Percentiles rank a stretch among this genome's conserved stretches.
Evolutionary conservation across 192 early-diverging fungal species (phyloP).

Genomic region (Coemansia sp.): DNA sequence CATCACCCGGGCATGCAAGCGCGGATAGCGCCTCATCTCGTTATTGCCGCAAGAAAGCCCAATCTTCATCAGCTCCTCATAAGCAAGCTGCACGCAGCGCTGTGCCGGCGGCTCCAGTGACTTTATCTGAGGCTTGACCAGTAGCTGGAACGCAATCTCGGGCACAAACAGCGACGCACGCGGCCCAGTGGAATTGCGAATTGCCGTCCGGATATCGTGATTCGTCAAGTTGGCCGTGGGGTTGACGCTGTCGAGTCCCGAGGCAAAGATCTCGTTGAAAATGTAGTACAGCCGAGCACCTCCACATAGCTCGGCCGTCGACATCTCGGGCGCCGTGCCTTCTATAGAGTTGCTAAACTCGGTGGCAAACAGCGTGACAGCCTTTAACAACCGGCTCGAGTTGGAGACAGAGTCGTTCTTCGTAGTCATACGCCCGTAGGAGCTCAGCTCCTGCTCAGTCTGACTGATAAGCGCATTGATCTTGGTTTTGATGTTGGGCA

Average conservation of each 20-base stretch:
- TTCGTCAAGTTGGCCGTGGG: conserved; percentile 72
- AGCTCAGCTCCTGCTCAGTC: conserved; percentile 72
- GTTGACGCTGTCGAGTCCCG: conserved; percentile 71
- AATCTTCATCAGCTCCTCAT: conserved; percentile 83
- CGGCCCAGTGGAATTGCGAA: conserved; percentile 82
- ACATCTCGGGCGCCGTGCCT: conserved; percentile 70
- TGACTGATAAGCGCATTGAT: conserved; percentile 76
- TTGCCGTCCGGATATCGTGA: conserved; percentile 78
- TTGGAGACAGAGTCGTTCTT: conserved; percentile 29
- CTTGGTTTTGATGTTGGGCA: conserved; percentile 77
- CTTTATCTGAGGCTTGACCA: conserved; percentile 82
- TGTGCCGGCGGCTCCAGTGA: conserved; percentile 73
- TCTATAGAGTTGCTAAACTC: conserved; percentile 81
- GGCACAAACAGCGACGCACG: conserved; percentile 82
- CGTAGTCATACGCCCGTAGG: conserved; percentile 62
- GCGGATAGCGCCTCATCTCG: conserved; percentile 77
- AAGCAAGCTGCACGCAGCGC: conserved; percentile 80
- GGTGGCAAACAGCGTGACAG: conserved; percentile 75
- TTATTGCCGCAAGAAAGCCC: conserved; percentile 76
- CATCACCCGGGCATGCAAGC: conserved; percentile 70
- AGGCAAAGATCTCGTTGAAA: conserved; percentile 79
- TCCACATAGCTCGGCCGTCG: conserved; percentile 77
- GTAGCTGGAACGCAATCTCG: conserved; percentile 81
- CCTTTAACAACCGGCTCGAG: conserved; percentile 63
- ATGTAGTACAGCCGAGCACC: conserved; percentile 84